Percentiles rank a stretch among this genome's conserved stretches.
phyloP scores from a whole-genome alignment of 176 grass and related monocot genomes.

The Metroxylon sagu region DNA sequence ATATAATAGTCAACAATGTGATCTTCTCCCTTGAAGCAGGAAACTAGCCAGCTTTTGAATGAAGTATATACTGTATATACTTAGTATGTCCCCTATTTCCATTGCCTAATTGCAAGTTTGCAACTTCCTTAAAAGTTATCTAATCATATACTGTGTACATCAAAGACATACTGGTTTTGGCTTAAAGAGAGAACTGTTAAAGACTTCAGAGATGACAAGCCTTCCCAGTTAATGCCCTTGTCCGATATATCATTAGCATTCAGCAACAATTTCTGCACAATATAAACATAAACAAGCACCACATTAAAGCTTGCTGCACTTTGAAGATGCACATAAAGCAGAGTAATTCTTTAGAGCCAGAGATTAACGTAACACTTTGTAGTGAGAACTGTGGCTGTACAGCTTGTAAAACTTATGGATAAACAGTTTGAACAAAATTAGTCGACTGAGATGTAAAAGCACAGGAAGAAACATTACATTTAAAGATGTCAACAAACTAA shows the following conservation, averaged over 20 bases:
- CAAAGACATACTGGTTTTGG: conserved; percentile 46
- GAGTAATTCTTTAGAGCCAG: no score
- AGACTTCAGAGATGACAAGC: conserved; percentile 49
- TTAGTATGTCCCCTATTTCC: no score
- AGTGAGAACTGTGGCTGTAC: no score
- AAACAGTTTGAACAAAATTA: conserved; percentile 15
- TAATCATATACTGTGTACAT: no score
- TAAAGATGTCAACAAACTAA: conserved; percentile 51
- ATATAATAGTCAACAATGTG: no score
- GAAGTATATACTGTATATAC: no score
- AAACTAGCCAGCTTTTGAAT: no score
- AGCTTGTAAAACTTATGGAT: background rate
- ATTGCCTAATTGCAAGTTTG: no score
- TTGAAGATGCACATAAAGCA: background rate
- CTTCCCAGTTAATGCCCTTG: conserved; percentile 76
- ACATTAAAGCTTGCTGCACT: conserved; percentile 11
- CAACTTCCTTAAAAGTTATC: no score
- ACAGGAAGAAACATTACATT: conserved; percentile 41
- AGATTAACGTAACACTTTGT: no score
- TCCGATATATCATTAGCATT: conserved; percentile 76
- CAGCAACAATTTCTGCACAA: conserved; percentile 73
- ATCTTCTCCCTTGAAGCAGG: no score
- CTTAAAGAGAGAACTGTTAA: conserved; percentile 59
- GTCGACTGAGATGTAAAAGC: background rate
- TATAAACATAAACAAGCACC: conserved; percentile 19